These are phyloP conservation scores for Leccinum ochraceum DNA, from an alignment of 768 basidiomycete genomes.

Conservation along the genomic window DNA sequence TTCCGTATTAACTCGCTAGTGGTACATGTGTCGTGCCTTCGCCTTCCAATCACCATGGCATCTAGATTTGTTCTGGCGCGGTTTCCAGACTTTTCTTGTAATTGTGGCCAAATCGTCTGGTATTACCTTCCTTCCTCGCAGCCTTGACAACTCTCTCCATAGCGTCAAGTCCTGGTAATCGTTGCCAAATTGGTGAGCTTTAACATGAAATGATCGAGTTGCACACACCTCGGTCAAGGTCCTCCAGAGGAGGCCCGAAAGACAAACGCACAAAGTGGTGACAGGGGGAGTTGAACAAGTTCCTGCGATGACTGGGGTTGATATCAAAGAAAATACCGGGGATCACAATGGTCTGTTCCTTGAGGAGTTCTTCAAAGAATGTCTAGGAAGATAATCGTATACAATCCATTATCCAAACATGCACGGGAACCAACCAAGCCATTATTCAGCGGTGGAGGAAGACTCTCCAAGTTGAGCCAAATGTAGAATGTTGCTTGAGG, in stretches of 20 bases:
- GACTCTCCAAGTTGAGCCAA: slow-evolving; percentile 83
- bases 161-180: slow-evolving; percentile 69
- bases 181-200: slow-evolving; percentile 1
- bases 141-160: slow-evolving; percentile 77
- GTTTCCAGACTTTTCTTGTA: slow-evolving; percentile 60
- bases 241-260: slow-evolving; percentile 80
- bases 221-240: slow-evolving; percentile 69
- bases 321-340: slow-evolving; percentile 92
- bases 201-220: not conserved
- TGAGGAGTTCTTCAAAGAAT: slow-evolving; percentile 93
- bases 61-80: slow-evolving; percentile 28
- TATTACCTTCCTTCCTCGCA: slow-evolving; percentile 57
- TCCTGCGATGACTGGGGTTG: slow-evolving; percentile 75
- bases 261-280: slow-evolving; percentile 88
- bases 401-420: slow-evolving; percentile 1
- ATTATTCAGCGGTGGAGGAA: slow-evolving; percentile 84
- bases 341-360: slow-evolving; percentile 88
- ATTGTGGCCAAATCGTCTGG: slow-evolving; percentile 65
- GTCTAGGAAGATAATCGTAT: slow-evolving; percentile 44
- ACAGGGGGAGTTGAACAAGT: slow-evolving; percentile 88
- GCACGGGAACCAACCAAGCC: slow-evolving; percentile 60
- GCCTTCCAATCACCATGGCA: too few relatives aligned
- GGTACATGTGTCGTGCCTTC: not conserved
- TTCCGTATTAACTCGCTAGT: not conserved
- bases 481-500: slow-evolving; percentile 90